Conservation (phyloP, 2,329 filamentous ascomycete genomes). For the Colletotrichum somersetense region DNA sequence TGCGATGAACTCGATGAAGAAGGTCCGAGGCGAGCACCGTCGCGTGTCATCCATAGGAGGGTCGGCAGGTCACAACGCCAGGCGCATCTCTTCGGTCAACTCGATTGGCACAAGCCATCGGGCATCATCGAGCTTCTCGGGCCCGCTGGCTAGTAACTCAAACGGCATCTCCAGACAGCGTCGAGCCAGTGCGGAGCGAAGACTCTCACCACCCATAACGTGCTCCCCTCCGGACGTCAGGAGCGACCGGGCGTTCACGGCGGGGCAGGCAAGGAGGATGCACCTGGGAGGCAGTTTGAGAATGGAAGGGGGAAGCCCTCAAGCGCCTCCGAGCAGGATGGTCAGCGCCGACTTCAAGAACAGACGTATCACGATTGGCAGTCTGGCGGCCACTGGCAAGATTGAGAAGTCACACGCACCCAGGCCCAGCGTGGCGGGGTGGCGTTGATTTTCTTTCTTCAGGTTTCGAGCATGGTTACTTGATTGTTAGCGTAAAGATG, state of each 20-base stretch:
- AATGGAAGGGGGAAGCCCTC: constrained; percentile 45
- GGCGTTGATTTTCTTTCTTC: constrained; percentile 55
- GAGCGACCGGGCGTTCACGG: constrained; percentile 59
- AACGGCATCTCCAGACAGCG: constrained; percentile 70
- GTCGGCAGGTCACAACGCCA: constrained; percentile 52
- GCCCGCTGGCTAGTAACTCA: constrained; percentile 60
- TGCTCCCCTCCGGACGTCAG: constrained; percentile 61
- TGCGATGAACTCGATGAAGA: constrained; percentile 66
- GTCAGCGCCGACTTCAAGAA: constrained; percentile 38
- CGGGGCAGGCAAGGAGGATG: constrained; percentile 70
- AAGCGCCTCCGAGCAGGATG: constrained; percentile 40
- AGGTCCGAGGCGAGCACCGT: constrained; percentile 53
- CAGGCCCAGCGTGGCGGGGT: constrained; percentile 47
- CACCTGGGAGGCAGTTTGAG: constrained; percentile 61
- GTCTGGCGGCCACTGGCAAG: constrained; percentile 37
- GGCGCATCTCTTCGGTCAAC: constrained; percentile 60
- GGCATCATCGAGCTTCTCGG: constrained; percentile 54
- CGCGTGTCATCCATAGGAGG: constrained; percentile 57
- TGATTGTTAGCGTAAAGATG: constrained; percentile 15
- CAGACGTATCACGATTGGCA: constrained; percentile 42
- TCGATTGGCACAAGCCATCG: constrained; percentile 27
- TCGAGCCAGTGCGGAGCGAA: constrained; percentile 63
- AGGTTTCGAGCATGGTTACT: constrained; percentile 30
- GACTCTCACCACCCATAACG: constrained; percentile 65
- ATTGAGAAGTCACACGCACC: constrained; percentile 37